Base-by-base conservation (phyloP, 768 basidiomycete genomes). In the Mycena galericulata region DNA sequence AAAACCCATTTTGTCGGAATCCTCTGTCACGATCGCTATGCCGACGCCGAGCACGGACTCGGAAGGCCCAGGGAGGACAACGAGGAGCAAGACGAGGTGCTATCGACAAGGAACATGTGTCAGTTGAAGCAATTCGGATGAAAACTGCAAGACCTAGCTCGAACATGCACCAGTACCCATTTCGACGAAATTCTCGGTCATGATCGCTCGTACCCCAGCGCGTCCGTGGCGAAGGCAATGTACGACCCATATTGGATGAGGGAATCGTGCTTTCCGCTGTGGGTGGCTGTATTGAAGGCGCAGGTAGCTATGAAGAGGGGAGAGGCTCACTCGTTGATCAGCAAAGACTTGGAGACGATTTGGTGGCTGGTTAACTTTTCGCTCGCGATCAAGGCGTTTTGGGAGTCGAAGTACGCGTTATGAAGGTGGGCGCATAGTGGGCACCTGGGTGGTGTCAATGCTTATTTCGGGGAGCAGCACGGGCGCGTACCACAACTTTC, bases 121-220 rank as follows among this genome's bases (percentile, higher is more conserved):
- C n/a, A n/a, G n/a, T n/a, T n/a, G n/a, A n/a, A n/a, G n/a, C n/a
- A n/a, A n/a, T n/a, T n/a, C n/a, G n/a, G n/a, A n/a, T n/a, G n/a
- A n/a, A n/a, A n/a, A n/a, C n/a, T n/a, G n/a, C n/a, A n/a, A n/a
- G n/a, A n/a, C n/a, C n/a, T n/a, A n/a, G n/a, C n/a, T n/a, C n/a
- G n/a, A n/a, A n/a, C n/a, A n/a, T n/a, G n/a, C n/a, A n/a, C n/a
- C n/a, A n/a, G n/a, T n/a, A n/a, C n/a, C n/a, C n/a, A n/a, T n/a
- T n/a, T n/a, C n/a, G n/a, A n/a, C n/a, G n/a, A n/a, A n/a, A n/a
- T n/a, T n/a, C n/a, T n/a, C n/a, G n/a, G n/a, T n/a, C n/a, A n/a
- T n/a, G n/a, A n/a, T n/a, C n/a, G 83, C 7, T 85, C 85, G 41
- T 86, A 86, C 9, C 85, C 83, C 6, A 85, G 85, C 2, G 85